Percentiles rank a stretch among this genome's conserved stretches.
phyloP scores from a whole-genome alignment of 2,329 filamentous ascomycete genomes.

The Drechslerella dactyloides region DNA sequence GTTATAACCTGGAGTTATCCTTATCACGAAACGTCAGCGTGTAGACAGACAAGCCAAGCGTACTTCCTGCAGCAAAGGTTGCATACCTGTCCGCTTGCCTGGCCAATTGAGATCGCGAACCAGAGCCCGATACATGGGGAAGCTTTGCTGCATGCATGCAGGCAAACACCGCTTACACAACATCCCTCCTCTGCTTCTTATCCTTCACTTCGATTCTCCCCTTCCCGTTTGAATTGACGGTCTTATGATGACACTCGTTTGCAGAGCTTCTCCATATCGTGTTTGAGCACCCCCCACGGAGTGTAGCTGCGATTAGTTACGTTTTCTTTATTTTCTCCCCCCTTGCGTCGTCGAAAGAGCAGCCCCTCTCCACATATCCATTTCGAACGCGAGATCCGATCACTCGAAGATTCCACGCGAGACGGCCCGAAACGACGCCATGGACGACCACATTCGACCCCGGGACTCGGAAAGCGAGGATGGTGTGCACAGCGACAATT shows the following conservation, averaged over 20 bases:
- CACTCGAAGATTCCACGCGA: slow-evolving; percentile 1
- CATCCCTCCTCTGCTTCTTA: slow-evolving; percentile 6
- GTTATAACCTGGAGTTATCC: background rate
- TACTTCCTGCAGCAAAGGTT: slow-evolving; percentile 4
- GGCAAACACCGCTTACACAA: slow-evolving; percentile 7
- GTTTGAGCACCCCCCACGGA: slow-evolving; percentile 24
- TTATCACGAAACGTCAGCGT: background rate
- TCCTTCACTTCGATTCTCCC: background rate
- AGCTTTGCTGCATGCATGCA: slow-evolving; percentile 7
- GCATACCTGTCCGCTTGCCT: slow-evolving; percentile 4
- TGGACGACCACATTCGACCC: slow-evolving; percentile 45
- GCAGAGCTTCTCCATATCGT: slow-evolving; percentile 33
- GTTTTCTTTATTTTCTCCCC: background rate
- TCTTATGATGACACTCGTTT: slow-evolving; percentile 50
- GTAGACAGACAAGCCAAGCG: background rate
- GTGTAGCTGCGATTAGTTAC: slow-evolving; percentile 12
- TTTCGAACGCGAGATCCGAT: slow-evolving; percentile 7
- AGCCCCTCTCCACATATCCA: slow-evolving; percentile 7
- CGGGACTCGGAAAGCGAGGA: slow-evolving; percentile 49
- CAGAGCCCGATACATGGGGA: background rate
- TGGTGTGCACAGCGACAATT: slow-evolving; percentile 43
- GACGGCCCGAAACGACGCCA: slow-evolving; percentile 15
- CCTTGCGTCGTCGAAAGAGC: slow-evolving; percentile 14
- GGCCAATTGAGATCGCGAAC: slow-evolving; percentile 7
- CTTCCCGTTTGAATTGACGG: slow-evolving; percentile 28